These are phyloP conservation scores for Magnaporthiopsis rhizophila DNA, from an alignment of 2,329 filamentous ascomycete species.

Conservation along the genomic window DNA sequence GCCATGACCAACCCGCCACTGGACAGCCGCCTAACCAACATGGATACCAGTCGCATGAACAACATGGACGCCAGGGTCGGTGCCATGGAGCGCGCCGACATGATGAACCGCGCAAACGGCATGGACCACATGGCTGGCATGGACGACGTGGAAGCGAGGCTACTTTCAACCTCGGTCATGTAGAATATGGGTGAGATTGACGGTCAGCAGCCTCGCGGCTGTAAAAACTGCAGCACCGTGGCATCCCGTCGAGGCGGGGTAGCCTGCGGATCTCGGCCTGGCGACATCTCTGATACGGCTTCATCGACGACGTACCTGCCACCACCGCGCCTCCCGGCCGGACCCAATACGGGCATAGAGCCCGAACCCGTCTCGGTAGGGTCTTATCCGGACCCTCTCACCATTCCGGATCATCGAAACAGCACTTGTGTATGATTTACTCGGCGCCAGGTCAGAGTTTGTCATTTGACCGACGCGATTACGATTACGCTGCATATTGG, in stretches of 20 bases:
- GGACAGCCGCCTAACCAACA: constrained; percentile 11
- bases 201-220: neutral
- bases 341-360: neutral
- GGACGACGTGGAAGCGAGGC: constrained; percentile 31
- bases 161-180: constrained; percentile 26
- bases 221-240: neutral
- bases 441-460: neutral
- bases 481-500: neutral
- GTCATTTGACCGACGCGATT: neutral
- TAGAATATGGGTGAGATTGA: constrained; percentile 15
- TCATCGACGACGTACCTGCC: neutral
- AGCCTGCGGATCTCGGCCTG: neutral
- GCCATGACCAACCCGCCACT: constrained; percentile 18
- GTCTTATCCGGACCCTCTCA: neutral
- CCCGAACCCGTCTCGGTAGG: neutral
- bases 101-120: constrained; percentile 15
- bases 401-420: neutral
- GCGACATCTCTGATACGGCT: neutral
- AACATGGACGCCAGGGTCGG: constrained; percentile 28
- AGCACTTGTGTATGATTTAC: neutral
- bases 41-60: constrained; percentile 20
- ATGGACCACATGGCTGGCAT: constrained; percentile 27
- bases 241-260: neutral
- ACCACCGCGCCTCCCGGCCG: too few species aligned
- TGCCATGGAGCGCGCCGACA: constrained; percentile 26